phyloP scores from a whole-genome alignment of 2,329 filamentous ascomycete species.

The Ophiocordyceps unilateralis region DNA sequence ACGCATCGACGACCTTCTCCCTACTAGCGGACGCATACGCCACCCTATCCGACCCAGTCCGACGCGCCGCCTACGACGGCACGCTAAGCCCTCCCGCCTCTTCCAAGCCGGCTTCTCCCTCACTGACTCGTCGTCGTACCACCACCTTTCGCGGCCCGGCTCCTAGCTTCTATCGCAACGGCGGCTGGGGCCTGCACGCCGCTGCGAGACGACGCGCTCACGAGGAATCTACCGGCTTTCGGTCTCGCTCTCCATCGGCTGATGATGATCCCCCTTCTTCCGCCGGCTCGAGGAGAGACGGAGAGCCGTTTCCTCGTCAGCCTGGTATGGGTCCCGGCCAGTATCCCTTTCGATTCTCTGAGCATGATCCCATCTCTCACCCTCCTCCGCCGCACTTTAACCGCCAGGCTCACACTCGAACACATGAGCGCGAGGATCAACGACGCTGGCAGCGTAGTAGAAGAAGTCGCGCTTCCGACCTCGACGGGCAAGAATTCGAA shows the following conservation, averaged over 20 bases:
- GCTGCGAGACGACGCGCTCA: conserved; percentile 41
- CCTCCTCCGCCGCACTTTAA: conserved; percentile 60
- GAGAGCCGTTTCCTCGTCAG: conserved; percentile 4
- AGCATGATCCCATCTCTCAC: no score
- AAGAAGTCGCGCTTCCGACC: conserved; percentile 20
- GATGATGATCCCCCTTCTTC: no score
- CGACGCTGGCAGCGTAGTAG: conserved; percentile 19
- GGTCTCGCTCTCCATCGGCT: neutral
- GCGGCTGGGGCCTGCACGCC: conserved; percentile 54
- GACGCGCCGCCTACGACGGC: conserved; percentile 68
- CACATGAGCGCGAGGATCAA: conserved; percentile 47
- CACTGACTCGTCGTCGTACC: neutral
- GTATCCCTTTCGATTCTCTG: conserved; percentile 27
- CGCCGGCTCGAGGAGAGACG: no score
- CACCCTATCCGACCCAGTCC: conserved; percentile 52
- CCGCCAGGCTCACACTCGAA: conserved; percentile 50
- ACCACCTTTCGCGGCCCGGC: conserved; percentile 63
- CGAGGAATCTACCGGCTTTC: conserved; percentile 18
- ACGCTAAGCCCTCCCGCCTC: neutral
- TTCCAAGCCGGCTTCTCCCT: neutral
- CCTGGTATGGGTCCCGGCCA: conserved; percentile 44
- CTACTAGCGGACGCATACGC: conserved; percentile 72
- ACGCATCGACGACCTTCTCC: conserved; percentile 60
- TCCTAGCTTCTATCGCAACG: conserved; percentile 70
- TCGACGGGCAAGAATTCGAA: conserved; percentile 19